phyloP scores from a whole-genome alignment of 1,284 basidiomycete species.

The Porodaedalea pini region DNA sequence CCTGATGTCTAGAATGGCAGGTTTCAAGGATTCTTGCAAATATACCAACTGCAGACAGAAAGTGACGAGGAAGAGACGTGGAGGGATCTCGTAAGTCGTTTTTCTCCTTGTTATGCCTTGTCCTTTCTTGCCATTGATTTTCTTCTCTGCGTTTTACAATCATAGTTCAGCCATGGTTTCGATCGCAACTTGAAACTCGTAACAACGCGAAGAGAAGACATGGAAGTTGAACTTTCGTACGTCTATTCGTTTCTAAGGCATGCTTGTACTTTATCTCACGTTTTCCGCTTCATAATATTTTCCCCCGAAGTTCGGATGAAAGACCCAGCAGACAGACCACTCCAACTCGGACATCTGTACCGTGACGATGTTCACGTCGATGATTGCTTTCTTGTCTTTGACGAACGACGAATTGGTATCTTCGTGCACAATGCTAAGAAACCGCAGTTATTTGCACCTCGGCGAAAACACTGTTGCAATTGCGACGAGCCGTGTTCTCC shows the following conservation, averaged over 20 bases:
- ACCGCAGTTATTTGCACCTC: no score
- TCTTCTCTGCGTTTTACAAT: constrained; percentile 15
- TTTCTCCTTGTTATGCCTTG: constrained; percentile 14
- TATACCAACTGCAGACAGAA: constrained; percentile 77
- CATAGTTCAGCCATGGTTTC: constrained; percentile 68
- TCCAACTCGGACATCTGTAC: neutral
- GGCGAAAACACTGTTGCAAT: no score
- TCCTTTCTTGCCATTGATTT: neutral
- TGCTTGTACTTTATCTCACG: neutral
- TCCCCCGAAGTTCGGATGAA: neutral
- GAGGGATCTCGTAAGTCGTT: constrained; percentile 60
- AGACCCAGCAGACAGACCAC: constrained; percentile 6
- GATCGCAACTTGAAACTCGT: constrained; percentile 61
- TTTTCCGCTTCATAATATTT: neutral
- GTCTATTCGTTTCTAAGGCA: neutral
- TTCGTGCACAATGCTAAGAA: no score
- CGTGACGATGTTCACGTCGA: no score
- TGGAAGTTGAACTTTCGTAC: constrained; percentile 23
- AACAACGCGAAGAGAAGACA: constrained; percentile 54
- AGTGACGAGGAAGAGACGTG: constrained; percentile 81
- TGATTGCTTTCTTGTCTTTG: neutral
- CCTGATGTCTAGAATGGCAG: constrained; percentile 33
- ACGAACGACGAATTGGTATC: neutral
- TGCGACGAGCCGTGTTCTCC: no score
- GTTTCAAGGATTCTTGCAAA: constrained; percentile 73